These are phyloP conservation scores for Populus davidiana DNA, from an alignment of 345 rosid species.

Conservation along the genomic window DNA sequence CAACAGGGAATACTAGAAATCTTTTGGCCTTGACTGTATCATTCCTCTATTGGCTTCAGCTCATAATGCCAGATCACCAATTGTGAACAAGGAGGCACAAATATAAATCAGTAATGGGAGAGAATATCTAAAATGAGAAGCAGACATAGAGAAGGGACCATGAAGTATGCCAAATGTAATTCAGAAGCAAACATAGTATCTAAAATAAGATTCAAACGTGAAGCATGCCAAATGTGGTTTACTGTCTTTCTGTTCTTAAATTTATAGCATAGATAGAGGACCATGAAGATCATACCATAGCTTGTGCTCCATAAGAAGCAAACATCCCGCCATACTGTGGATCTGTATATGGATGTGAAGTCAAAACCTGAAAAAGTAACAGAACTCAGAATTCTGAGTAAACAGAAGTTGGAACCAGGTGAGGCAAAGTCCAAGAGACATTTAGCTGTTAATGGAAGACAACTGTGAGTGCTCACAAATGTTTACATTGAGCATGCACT, in stretches of 20 bases:
- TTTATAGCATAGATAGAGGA: neutral
- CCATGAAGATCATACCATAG: constrained; percentile 39
- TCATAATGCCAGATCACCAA: neutral
- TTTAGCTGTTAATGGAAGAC: neutral
- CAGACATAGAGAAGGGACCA: neutral
- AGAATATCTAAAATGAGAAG: neutral
- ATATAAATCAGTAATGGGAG: neutral
- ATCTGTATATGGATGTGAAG: constrained; percentile 51
- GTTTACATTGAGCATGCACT: neutral
- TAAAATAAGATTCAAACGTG: neutral
- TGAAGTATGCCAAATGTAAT: neutral
- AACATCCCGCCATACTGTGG: constrained; percentile 42
- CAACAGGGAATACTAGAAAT: neutral
- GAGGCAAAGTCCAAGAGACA: constrained; percentile 6
- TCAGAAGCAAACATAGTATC: neutral
- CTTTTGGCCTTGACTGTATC: neutral
- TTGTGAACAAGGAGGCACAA: neutral
- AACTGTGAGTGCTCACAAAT: neutral
- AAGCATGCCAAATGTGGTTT: neutral
- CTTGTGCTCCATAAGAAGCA: constrained; percentile 43
- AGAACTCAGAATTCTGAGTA: neutral
- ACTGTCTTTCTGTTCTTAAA: neutral
- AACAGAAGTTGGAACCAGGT: neutral
- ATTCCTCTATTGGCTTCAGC: neutral
- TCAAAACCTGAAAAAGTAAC: constrained; percentile 46